Base-by-base conservation (phyloP, 2,329 filamentous ascomycete species). In the Ustilaginoidea virens region DNA sequence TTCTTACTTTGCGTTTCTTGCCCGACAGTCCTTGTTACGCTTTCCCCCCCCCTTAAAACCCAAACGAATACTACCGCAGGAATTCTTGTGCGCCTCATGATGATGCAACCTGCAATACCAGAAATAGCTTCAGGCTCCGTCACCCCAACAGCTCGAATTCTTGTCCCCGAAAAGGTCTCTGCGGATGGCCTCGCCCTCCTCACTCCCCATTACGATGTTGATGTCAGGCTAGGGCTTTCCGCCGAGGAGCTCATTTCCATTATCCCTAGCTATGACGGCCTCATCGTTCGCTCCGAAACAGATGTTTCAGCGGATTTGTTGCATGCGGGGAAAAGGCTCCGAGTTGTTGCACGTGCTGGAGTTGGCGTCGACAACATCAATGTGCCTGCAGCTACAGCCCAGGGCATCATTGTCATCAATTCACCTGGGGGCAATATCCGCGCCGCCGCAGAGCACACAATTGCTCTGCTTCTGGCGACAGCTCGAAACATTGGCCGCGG, bases 331-430 rank as follows among this genome's bases (percentile, higher is more conserved):
- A 68, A 61, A 39, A 77, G 71, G 34, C 62, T 87, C 29, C 76
- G 78, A 39, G 80, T 87, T 7, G 79, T 90, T 14, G 81, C 80
- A 3, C 64, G 81, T 35, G 81, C 81, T 9, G 81, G 81, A 9
- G 81, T 87, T 1, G 81, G 79, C 18, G 79, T 87, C 15, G 80
- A 87, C 54, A 86, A 87, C 53, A 80, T 90, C 27, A 66, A 87
- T 45, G 74, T 87, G 0, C 60, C 70, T 19, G 69, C 72, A 6
- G 80, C 80, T 3, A 87, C 80, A 0, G 61, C 66, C 22, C 61
- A 73, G 30, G 81, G 81, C 13, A 74, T 87, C 34, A 74, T 86
- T 28, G 80, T 90, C 2, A 74, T 87, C 31, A 90, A 87, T 49
- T 78, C 71, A 16, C 80, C 81, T 0, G 69, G 70, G 12, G 81